phyloP scores from a whole-genome alignment of 1,139 yeast genomes.

The Suhomyces taliae region DNA sequence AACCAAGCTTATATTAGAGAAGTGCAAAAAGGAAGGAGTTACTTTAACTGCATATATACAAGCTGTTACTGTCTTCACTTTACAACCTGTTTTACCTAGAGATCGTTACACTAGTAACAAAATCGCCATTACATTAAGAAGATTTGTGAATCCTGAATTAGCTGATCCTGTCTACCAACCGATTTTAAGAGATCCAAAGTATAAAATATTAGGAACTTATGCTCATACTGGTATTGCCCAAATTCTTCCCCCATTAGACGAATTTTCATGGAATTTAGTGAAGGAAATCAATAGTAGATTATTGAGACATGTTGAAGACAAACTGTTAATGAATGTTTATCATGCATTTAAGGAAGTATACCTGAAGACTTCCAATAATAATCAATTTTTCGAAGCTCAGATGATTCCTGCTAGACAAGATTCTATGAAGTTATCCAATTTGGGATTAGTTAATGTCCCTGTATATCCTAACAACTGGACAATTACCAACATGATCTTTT shows the following conservation, averaged over 20 bases:
- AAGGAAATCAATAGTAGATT: conserved; percentile 23
- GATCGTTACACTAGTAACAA: conserved; percentile 25
- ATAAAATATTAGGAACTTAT: conserved; percentile 34
- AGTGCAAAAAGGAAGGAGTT: conserved; percentile 32
- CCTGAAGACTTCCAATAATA: conserved; percentile 20
- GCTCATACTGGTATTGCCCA: conserved; percentile 37
- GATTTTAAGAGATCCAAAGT: conserved; percentile 18
- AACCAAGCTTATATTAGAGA: conserved; percentile 23
- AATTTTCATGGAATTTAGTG: conserved; percentile 40
- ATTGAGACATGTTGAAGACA: conserved; percentile 20
- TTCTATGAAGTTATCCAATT: conserved; percentile 38
- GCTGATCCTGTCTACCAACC: conserved; percentile 20
- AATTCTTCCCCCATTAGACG: conserved; percentile 29
- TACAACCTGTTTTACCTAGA: conserved; percentile 31
- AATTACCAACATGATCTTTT: conserved; percentile 33
- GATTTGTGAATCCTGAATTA: conserved; percentile 21
- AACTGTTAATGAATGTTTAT: conserved; percentile 25
- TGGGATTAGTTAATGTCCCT: conserved; percentile 30
- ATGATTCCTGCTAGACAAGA: conserved; percentile 35
- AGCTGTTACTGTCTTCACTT: conserved; percentile 25
- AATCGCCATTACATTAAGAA: conserved; percentile 38
- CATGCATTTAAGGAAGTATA: conserved; percentile 21
- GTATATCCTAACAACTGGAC: conserved; percentile 19
- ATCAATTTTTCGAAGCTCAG: conserved; percentile 21
- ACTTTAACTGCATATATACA: conserved; percentile 39